Conservation (phyloP, 129 eudicot species). For the Arctium minus region DNA sequence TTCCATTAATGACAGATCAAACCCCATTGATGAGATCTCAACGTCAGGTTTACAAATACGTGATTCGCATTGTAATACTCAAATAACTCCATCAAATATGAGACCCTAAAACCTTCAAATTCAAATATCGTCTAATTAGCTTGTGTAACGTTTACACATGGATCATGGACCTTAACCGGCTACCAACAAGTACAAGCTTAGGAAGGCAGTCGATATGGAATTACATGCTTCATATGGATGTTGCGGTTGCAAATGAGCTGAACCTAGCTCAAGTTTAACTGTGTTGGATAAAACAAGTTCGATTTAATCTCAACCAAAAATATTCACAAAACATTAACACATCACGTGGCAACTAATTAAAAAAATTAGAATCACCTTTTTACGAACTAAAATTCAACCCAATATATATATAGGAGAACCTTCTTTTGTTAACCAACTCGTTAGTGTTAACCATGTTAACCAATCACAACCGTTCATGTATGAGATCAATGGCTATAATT, state of each 20-base stretch:
- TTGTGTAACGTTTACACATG: slow-evolving; percentile 9
- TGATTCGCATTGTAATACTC: slow-evolving; percentile 29
- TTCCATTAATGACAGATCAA: slow-evolving; percentile 37
- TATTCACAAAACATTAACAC: too few species aligned
- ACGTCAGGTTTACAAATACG: slow-evolving; percentile 33
- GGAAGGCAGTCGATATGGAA: background rate
- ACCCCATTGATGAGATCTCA: slow-evolving; percentile 46
- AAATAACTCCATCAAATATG: slow-evolving; percentile 10
- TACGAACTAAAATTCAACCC: too few species aligned
- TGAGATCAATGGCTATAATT: too few species aligned
- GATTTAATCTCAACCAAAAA: background rate
- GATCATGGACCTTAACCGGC: slow-evolving; percentile 40
- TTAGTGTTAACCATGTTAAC: too few species aligned
- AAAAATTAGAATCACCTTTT: too few species aligned
- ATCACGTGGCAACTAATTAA: too few species aligned
- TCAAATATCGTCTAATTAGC: background rate
- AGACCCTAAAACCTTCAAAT: slow-evolving; percentile 20
- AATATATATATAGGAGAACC: too few species aligned
- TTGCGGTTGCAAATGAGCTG: background rate
- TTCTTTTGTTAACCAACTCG: too few species aligned
- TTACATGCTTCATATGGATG: slow-evolving; percentile 26
- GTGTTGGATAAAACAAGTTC: background rate
- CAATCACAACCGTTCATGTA: too few species aligned
- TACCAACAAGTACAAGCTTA: slow-evolving; percentile 13
- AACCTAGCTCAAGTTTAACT: background rate